Percentiles rank a stretch among this genome's conserved stretches.
These are phyloP conservation scores for Arctostaphylos glauca DNA, from an alignment of 148 eudicot species.

Conservation along the genomic window DNA sequence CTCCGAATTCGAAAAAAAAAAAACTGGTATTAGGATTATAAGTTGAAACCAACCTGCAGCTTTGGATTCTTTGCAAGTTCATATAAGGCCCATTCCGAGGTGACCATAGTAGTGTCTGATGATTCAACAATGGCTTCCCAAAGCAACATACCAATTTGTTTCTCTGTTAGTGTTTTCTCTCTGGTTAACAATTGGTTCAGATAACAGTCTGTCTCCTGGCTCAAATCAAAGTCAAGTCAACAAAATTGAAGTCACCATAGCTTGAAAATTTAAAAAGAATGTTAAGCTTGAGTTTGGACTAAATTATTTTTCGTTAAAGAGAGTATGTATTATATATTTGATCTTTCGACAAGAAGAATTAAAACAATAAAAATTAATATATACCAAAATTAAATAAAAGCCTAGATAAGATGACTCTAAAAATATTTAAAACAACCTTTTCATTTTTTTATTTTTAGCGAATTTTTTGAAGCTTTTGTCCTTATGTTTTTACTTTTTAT, in stretches of 20 bases:
- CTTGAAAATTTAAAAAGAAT: neutral
- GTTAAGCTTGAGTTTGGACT: too few species aligned
- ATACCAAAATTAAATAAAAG: too few species aligned
- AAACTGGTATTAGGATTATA: neutral
- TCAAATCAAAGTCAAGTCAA: slow-evolving; percentile 1
- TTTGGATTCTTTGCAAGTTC: slow-evolving; percentile 72
- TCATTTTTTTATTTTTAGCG: too few species aligned
- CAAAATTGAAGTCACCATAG: neutral
- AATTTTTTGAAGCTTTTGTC: too few species aligned
- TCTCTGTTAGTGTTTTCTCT: slow-evolving; percentile 51
- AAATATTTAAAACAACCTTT: too few species aligned
- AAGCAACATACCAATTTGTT: slow-evolving; percentile 59
- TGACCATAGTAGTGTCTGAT: slow-evolving; percentile 72
- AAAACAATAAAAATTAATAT: too few species aligned
- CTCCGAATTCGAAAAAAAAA: neutral
- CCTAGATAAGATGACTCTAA: too few species aligned
- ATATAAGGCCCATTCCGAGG: slow-evolving; percentile 90
- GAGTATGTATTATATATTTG: too few species aligned
- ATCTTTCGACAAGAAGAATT: neutral
- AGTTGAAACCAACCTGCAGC: slow-evolving; percentile 51
- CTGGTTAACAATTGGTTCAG: slow-evolving; percentile 57
- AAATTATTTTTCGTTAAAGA: too few species aligned
- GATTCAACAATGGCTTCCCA: slow-evolving; percentile 87
- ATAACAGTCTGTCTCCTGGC: slow-evolving; percentile 54
- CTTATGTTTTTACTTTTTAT: too few species aligned